These are phyloP conservation scores for Tricladium varicosporioides DNA, from an alignment of 2,329 filamentous ascomycete species.

Conservation along the genomic window DNA sequence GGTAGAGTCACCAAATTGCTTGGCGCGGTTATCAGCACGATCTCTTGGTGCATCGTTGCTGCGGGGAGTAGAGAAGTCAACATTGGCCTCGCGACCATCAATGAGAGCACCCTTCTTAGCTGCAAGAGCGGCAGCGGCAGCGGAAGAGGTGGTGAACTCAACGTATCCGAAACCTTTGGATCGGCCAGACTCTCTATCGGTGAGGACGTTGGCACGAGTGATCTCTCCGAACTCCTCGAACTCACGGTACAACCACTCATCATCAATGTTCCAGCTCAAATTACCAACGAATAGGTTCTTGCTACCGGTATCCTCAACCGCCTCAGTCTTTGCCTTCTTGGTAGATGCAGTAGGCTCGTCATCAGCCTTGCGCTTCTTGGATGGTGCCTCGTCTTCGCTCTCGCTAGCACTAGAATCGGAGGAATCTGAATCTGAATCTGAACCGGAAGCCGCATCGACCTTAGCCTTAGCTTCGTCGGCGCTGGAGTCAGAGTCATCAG, in stretches of 20 bases:
- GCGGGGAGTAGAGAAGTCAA: conserved; percentile 67
- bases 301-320: conserved; percentile 39
- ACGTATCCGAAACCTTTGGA: conserved; percentile 76
- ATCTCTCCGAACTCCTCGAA: conserved; percentile 69
- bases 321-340: conserved; percentile 54
- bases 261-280: conserved; percentile 73
- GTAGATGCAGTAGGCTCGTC: conserved; percentile 40
- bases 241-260: conserved; percentile 67
- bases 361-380: conserved; percentile 61
- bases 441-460: conserved; percentile 22
- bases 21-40: conserved; percentile 49
- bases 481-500: conserved; percentile 14
- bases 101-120: conserved; percentile 64
- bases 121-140: conserved; percentile 61
- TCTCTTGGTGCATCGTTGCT: conserved; percentile 46
- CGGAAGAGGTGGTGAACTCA: conserved; percentile 59
- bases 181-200: conserved; percentile 62
- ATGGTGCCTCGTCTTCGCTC: conserved; percentile 36
- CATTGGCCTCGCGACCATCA: conserved; percentile 65
- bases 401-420: conserved; percentile 10
- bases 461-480: conserved; percentile 5
- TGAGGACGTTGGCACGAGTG: conserved; percentile 62
- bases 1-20: conserved; percentile 60
- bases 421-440: conserved; percentile 23
- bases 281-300: conserved; percentile 71